Percentiles rank a stretch among this genome's conserved stretches.
These are phyloP conservation scores for Penicillium simplicissimum DNA, from an alignment of 495 filamentous ascomycete genomes.

Conservation along the genomic window DNA sequence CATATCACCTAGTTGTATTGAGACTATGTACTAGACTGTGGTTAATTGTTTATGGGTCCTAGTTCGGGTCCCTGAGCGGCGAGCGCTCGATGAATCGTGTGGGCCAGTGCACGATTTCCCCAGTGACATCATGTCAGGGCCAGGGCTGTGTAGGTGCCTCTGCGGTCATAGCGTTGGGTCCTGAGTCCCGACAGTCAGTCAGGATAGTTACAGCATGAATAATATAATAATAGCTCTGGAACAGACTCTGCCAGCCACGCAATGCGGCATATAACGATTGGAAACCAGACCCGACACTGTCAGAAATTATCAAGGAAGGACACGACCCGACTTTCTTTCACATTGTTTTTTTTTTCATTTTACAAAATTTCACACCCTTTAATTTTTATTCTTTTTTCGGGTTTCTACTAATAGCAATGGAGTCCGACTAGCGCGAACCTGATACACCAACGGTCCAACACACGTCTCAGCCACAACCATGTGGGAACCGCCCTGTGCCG, in stretches of 20 bases:
- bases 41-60: slow-evolving; percentile 19
- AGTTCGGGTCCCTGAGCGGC: not conserved
- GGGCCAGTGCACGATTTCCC: slow-evolving; percentile 34
- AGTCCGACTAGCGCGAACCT: slow-evolving; percentile 27
- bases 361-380: not conserved
- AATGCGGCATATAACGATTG: slow-evolving; percentile 1
- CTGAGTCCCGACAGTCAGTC: not conserved
- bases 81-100: slow-evolving; percentile 14
- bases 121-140: slow-evolving; percentile 31
- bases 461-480: slow-evolving; percentile 38
- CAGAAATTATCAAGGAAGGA: not conserved
- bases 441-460: slow-evolving; percentile 31
- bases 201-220: too few relatives aligned
- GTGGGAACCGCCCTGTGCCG: slow-evolving; percentile 25
- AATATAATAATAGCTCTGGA: too few relatives aligned
- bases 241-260: not conserved
- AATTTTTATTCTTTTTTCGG: not conserved
- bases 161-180: slow-evolving; percentile 25
- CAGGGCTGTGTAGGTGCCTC: slow-evolving; percentile 5
- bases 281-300: not conserved
- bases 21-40: too few relatives aligned
- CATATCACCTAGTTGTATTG: too few relatives aligned
- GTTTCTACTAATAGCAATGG: slow-evolving; percentile 32
- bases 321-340: not conserved
- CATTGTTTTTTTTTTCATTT: not conserved